A percentile compares a stretch with the other conserved stretches of the same genome.
Conservation (phyloP, 1,284 basidiomycete genomes). For the Boletellus deceptivus region DNA sequence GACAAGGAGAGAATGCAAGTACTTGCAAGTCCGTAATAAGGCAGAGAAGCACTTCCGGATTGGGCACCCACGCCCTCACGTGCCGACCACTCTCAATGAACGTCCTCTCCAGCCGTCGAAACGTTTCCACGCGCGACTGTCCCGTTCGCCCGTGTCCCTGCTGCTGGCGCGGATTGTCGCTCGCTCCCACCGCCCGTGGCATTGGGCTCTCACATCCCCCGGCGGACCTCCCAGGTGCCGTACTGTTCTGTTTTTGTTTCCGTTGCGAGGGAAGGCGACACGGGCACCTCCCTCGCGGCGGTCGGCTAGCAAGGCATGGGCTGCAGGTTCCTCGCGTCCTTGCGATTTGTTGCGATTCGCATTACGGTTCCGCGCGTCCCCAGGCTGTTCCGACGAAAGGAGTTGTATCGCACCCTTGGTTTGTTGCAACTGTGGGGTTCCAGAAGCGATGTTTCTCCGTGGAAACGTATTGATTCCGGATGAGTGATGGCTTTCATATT, state of each 20-base stretch:
- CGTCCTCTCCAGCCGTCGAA: background rate
- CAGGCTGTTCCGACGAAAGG: too few relatives aligned
- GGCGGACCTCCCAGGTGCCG: background rate
- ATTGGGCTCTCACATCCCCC: background rate
- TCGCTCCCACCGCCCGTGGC: background rate
- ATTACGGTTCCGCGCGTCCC: too few relatives aligned
- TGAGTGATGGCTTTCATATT: too few relatives aligned
- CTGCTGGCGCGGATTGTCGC: background rate
- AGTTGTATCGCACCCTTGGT: too few relatives aligned
- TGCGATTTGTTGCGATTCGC: too few relatives aligned
- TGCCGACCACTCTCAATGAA: constrained; percentile 10
- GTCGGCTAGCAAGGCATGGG: constrained; percentile 5
- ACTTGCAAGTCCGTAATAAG: constrained; percentile 12
- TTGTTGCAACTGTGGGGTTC: too few relatives aligned
- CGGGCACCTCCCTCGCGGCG: background rate
- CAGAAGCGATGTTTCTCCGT: too few relatives aligned
- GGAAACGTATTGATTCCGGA: too few relatives aligned
- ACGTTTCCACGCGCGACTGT: background rate
- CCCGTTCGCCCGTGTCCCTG: background rate
- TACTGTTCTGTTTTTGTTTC: background rate
- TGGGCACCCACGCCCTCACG: constrained; percentile 20
- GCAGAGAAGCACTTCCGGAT: constrained; percentile 29
- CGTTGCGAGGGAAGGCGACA: background rate
- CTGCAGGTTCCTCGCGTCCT: too few relatives aligned
- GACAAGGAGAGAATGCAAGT: constrained; percentile 14